Evolutionary conservation across 2,329 filamentous ascomycete genomes (phyloP).

Genomic region (Chrysoporthe cubensis): DNA sequence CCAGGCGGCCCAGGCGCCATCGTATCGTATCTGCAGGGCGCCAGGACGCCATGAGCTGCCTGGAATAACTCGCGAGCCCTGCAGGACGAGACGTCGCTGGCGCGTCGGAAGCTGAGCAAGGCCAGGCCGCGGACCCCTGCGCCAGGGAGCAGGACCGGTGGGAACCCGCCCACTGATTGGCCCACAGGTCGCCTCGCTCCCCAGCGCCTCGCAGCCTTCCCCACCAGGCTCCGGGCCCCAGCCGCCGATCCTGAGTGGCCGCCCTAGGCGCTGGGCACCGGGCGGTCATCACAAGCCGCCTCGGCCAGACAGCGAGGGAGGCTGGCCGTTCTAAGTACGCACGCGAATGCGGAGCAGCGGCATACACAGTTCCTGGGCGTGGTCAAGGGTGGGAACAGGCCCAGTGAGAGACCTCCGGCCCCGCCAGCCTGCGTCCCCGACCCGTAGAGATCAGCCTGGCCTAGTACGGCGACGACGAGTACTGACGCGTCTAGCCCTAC

Average conservation of each 20-base stretch:
- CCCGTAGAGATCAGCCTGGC: background rate
- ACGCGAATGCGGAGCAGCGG: too few species aligned
- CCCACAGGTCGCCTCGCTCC: background rate
- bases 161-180: background rate
- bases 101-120: too few species aligned
- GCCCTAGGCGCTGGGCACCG: constrained; percentile 3
- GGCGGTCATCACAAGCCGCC: background rate
- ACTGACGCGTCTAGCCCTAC: too few species aligned
- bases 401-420: background rate
- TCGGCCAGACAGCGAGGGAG: too few species aligned
- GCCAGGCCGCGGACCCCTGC: background rate
- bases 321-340: too few species aligned
- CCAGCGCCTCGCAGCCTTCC: constrained; percentile 2
- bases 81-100: too few species aligned
- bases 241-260: constrained; percentile 6
- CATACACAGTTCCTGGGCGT: too few species aligned
- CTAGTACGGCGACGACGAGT: background rate
- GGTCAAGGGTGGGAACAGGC: too few species aligned
- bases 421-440: background rate
- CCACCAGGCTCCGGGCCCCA: background rate
- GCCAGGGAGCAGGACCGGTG: background rate
- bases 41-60: background rate
- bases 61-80: too few species aligned
- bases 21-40: too few species aligned
- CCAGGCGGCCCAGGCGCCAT: background rate